Evolutionary conservation across 352 stramenopile genomes (phyloP), one percentile per base, ranked within the genome.

Genomic region (Pythium brassicae): DNA sequence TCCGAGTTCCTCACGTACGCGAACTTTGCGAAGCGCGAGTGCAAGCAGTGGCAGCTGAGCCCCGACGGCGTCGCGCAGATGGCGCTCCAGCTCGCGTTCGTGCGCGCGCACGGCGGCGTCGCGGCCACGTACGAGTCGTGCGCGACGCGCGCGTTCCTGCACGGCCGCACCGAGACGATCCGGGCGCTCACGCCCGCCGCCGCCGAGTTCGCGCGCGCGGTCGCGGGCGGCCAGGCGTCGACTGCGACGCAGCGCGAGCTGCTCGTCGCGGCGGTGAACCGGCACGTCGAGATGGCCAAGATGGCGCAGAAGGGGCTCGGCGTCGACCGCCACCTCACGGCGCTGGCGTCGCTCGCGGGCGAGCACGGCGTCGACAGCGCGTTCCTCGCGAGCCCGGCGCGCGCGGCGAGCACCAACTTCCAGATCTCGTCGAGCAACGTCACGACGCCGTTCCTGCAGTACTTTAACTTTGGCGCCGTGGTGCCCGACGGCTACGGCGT

Each of bases 111-210:
- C 48, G 78, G 79, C 47, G 73, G 86, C 56, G 69, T 94, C 25
- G 71, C 88, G 8, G 70, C 89, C 0, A 91, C 83, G 20, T 98
- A 98, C 67, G 91, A 98, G 71, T 97, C 87, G 68, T 97, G 88
- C 66, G 89, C 91, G n/a, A 97, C 89, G 45, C 80, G 89, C 23
- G 63, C 60, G 59, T 98, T 96, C 68, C 85, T 92, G 57, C 89
- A 96, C 58, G 92, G 92, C 32, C 86, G 92, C 39, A 98, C 92
- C 26, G 92, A 98, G 66, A 97, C 86, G 8, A 97, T 98, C 59
- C 86, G 92, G 15, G 92, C 81, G 29, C 78, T 81, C 40, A 94
- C 86, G 25, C 79, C 78, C 47, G 80, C 82, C 4, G 80, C 81
- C 8, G 72, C 85, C 2, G 80, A 63, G 22, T 95, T 95, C 57